Conservation (phyloP, 768 basidiomycete species). For the Sporobolomyces roseus region DNA sequence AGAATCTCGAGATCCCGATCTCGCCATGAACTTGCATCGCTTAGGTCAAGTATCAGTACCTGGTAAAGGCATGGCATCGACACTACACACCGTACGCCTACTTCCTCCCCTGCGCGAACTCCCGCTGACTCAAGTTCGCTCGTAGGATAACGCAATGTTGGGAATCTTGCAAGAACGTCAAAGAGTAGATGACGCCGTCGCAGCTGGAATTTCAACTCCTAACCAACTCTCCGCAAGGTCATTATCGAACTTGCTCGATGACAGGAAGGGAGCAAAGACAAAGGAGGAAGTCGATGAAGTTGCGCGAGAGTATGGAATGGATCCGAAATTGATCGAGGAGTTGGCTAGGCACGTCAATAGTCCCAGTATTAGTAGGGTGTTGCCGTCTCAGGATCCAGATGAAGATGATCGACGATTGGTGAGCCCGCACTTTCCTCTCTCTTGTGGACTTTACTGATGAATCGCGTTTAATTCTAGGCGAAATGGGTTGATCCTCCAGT, state of each 20-base stretch:
- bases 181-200: conserved; percentile 23
- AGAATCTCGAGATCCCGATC: conserved; percentile 69
- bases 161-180: conserved; percentile 57
- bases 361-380: conserved; percentile 58
- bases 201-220: conserved; percentile 46
- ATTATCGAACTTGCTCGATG: conserved; percentile 61
- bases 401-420: conserved; percentile 30
- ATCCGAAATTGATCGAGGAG: conserved; percentile 55
- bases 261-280: conserved; percentile 57
- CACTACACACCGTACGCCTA: conserved; percentile 4
- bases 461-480: conserved; percentile 8
- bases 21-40: conserved; percentile 61
- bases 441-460: background rate
- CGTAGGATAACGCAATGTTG: conserved; percentile 48
- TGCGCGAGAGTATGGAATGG: conserved; percentile 59
- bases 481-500: conserved; percentile 31
- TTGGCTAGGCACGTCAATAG: conserved; percentile 61
- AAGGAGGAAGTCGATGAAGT: conserved; percentile 55
- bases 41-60: conserved; percentile 70
- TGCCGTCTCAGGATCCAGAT: conserved; percentile 18
- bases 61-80: conserved; percentile 11
- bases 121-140: too few relatives aligned
- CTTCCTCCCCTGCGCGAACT: background rate
- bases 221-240: conserved; percentile 59
- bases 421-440: background rate